These are phyloP conservation scores for Hypomontagnella monticulosa DNA, from an alignment of 495 filamentous ascomycete genomes.

Conservation along the genomic window DNA sequence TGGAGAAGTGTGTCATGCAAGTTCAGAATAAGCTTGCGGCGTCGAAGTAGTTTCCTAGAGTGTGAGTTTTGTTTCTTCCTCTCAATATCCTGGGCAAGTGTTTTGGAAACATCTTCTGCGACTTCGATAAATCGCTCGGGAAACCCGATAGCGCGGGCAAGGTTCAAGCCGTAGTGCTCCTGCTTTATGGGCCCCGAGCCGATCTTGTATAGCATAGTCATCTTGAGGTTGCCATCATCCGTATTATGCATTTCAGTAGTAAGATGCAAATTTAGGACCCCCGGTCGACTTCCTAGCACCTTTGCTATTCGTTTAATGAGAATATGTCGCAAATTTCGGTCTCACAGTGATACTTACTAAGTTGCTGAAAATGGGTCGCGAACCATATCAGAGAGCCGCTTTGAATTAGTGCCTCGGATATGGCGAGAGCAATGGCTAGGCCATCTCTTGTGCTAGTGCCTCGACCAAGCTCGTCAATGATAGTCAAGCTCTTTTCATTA, in stretches of 20 bases:
- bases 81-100: constrained; percentile 64
- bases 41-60: constrained; percentile 64
- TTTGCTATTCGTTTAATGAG: constrained; percentile 56
- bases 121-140: constrained; percentile 71
- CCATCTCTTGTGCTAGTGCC: constrained; percentile 93
- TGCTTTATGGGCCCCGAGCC: constrained; percentile 73
- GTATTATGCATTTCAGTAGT: constrained; percentile 68
- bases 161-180: constrained; percentile 79
- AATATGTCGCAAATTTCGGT: not conserved
- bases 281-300: constrained; percentile 75
- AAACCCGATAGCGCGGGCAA: constrained; percentile 80
- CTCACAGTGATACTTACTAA: constrained; percentile 54
- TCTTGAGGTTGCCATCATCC: constrained; percentile 55
- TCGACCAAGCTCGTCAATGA: constrained; percentile 93
- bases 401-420: constrained; percentile 85
- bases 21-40: constrained; percentile 76
- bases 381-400: constrained; percentile 86
- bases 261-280: constrained; percentile 84
- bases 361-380: constrained; percentile 88
- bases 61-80: constrained; percentile 64
- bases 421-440: constrained; percentile 84
- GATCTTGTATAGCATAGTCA: constrained; percentile 90
- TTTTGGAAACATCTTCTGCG: constrained; percentile 70
- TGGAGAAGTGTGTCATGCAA: constrained; percentile 80
- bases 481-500: constrained; percentile 76